phyloP scores from a whole-genome alignment of 139 green algal species.

The Micromonas pusilla region DNA sequence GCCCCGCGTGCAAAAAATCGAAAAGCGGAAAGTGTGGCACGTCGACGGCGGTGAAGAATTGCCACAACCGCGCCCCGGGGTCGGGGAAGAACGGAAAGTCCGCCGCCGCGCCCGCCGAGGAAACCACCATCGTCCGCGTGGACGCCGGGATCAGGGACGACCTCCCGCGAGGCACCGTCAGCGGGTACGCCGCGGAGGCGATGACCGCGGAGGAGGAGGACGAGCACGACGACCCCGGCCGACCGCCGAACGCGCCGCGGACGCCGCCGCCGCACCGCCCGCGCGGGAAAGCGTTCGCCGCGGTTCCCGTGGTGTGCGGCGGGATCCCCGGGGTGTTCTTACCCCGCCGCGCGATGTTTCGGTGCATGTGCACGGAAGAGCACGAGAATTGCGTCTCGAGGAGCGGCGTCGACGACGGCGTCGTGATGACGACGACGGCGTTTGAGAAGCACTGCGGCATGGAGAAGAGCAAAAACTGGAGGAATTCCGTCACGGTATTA shows the following conservation, averaged over 20 bases:
- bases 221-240: not conserved
- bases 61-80: too few relatives aligned
- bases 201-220: not conserved
- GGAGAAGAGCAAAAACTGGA: not conserved
- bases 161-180: not conserved
- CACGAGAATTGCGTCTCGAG: not conserved
- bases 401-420: not conserved
- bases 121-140: not conserved
- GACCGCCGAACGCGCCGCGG: not conserved
- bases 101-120: too few relatives aligned
- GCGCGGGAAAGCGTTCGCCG: not conserved
- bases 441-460: slow-evolving; percentile 14
- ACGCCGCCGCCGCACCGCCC: not conserved
- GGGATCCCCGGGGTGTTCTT: slow-evolving; percentile 2
- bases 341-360: not conserved
- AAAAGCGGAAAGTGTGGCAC: too few relatives aligned
- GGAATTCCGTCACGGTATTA: not conserved
- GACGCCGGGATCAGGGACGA: not conserved
- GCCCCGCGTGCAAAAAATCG: too few relatives aligned
- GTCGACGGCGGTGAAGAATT: too few relatives aligned
- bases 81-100: too few relatives aligned
- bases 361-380: slow-evolving; percentile 3
- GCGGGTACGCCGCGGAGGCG: not conserved
- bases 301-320: slow-evolving; percentile 1
- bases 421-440: not conserved